These are phyloP conservation scores for Candida vaughaniae DNA, from an alignment of 805 yeast species.

Conservation along the genomic window DNA sequence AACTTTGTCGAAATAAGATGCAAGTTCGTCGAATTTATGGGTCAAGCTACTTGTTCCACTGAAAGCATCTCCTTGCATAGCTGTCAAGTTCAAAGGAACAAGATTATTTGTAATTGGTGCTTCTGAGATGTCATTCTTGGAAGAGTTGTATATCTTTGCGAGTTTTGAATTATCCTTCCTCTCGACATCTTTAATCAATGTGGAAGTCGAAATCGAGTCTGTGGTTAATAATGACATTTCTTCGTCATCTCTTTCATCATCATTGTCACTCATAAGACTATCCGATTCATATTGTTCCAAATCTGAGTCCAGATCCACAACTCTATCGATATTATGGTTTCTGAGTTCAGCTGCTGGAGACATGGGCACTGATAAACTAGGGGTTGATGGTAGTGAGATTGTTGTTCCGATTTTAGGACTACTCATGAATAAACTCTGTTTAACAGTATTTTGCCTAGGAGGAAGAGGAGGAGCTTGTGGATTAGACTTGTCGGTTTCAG, in stretches of 20 bases:
- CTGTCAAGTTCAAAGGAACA: neutral
- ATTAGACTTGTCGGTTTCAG: neutral
- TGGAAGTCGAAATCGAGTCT: constrained; percentile 17
- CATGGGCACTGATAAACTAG: constrained; percentile 7
- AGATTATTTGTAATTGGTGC: constrained; percentile 25
- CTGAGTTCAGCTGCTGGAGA: constrained; percentile 2
- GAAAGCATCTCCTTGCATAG: constrained; percentile 1
- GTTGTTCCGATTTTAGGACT: constrained; percentile 12
- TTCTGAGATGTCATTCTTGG: constrained; percentile 31
- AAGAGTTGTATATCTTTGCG: constrained; percentile 27
- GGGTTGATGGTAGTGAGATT: constrained; percentile 12
- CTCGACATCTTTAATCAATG: constrained; percentile 12
- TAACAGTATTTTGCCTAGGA: constrained; percentile 26
- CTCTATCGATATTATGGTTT: constrained; percentile 1
- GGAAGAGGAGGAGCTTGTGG: constrained; percentile 38
- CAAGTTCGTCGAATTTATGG: constrained; percentile 24
- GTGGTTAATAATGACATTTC: constrained; percentile 4
- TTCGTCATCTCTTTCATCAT: constrained; percentile 9
- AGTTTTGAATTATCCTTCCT: constrained; percentile 17
- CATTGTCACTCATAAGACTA: constrained; percentile 7
- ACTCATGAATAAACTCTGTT: constrained; percentile 3
- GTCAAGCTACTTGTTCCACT: constrained; percentile 20
- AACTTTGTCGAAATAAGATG: constrained; percentile 22
- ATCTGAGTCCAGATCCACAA: constrained; percentile 3
- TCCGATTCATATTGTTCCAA: constrained; percentile 1